Evolutionary conservation across 257 asterid species (phyloP).

Genomic region (Nemophila menziesii): DNA sequence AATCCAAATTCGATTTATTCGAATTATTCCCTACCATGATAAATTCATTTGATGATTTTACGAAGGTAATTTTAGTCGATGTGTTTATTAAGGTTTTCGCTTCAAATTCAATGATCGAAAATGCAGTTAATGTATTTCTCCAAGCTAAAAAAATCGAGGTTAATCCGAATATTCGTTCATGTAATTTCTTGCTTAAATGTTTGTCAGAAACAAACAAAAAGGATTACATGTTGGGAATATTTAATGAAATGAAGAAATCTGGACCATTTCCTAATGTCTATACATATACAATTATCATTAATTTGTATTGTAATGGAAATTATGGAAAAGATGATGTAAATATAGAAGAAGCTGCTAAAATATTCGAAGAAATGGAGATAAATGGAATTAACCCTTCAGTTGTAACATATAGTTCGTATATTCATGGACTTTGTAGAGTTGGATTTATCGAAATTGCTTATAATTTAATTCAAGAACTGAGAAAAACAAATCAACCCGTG

Average conservation of each 20-base stretch:
- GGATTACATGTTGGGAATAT: conserved; percentile 19
- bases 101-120: conserved; percentile 31
- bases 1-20: conserved; percentile 24
- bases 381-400: conserved; percentile 34
- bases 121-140: conserved; percentile 29
- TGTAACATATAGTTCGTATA: conserved; percentile 33
- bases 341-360: conserved; percentile 25
- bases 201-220: conserved; percentile 32
- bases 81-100: conserved; percentile 42
- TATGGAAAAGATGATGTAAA: conserved; percentile 17
- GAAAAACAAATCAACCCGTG: conserved; percentile 18
- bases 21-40: conserved; percentile 19
- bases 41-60: conserved; percentile 20
- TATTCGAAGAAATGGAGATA: conserved; percentile 39
- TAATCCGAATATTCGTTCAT: conserved; percentile 28
- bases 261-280: conserved; percentile 52
- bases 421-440: conserved; percentile 46
- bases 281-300: conserved; percentile 43
- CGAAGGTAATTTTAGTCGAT: conserved; percentile 17
- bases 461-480: conserved; percentile 24
- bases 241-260: conserved; percentile 31
- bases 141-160: conserved; percentile 31
- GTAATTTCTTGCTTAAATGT: conserved; percentile 57
- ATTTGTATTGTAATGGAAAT: conserved; percentile 29
- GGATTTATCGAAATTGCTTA: conserved; percentile 35